Conservation (phyloP, 768 basidiomycete genomes). For the Rhodotorula sphaerocarpa region DNA sequence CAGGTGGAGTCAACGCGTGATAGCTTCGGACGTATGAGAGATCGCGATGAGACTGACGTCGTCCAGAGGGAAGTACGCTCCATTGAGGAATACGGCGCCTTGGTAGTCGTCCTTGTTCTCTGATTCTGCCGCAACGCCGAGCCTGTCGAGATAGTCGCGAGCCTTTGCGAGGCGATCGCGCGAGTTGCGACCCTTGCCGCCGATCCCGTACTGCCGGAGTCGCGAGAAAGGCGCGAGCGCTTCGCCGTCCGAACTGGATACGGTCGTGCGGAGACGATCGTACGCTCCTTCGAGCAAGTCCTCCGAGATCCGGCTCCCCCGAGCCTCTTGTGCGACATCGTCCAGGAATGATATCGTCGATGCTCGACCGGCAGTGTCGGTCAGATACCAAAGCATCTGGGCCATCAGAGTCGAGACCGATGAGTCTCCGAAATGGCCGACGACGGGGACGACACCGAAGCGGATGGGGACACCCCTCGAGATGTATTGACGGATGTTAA, state of each 20-base stretch:
- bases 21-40: no score
- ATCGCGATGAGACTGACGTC: no score
- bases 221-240: neutral
- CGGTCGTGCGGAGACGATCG: neutral
- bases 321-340: constrained; percentile 45
- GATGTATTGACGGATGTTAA: constrained; percentile 62
- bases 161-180: constrained; percentile 36
- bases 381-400: constrained; percentile 59
- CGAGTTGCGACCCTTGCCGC: neutral
- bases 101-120: constrained; percentile 26
- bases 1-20: no score
- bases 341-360: constrained; percentile 58
- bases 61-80: constrained; percentile 62
- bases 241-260: neutral
- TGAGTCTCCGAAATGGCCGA: constrained; percentile 49
- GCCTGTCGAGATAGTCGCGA: constrained; percentile 53
- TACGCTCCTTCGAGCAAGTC: constrained; percentile 13
- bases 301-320: neutral
- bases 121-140: constrained; percentile 48
- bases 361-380: constrained; percentile 57
- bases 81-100: constrained; percentile 80
- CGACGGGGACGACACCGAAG: constrained; percentile 74
- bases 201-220: constrained; percentile 8
- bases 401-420: constrained; percentile 60
- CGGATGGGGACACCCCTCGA: constrained; percentile 64